Evolutionary conservation across 129 eudicot genomes (phyloP).

Genomic region (Arctium minus): DNA sequence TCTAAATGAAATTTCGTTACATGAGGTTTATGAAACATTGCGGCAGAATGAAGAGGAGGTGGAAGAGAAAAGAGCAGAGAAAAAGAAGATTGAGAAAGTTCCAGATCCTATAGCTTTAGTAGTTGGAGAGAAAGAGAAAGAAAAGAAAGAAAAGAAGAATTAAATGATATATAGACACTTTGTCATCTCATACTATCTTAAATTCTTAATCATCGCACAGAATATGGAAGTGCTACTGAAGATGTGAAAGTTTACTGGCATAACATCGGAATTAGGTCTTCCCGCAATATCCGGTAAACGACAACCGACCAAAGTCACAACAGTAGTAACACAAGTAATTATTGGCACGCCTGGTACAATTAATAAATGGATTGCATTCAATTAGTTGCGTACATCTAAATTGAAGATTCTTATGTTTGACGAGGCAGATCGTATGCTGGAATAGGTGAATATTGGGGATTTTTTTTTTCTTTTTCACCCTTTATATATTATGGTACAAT

Average conservation of each 20-base stretch:
- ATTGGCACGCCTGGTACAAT: conserved; percentile 78
- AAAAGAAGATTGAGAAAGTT: no score
- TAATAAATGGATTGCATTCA: conserved; percentile 40
- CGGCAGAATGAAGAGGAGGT: no score
- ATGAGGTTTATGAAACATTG: no score
- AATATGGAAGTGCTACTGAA: conserved; percentile 65
- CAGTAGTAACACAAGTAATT: conserved; percentile 54
- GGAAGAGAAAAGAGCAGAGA: no score
- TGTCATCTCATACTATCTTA: not conserved
- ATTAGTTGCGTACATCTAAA: conserved; percentile 36
- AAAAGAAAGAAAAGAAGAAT: no score
- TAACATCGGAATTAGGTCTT: conserved; percentile 46
- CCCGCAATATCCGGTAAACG: conserved; percentile 40
- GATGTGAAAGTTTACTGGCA: conserved; percentile 67
- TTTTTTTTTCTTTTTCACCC: no score
- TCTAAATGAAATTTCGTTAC: no score
- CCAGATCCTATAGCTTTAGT: no score
- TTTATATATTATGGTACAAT: no score
- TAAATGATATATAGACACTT: no score
- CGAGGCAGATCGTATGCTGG: conserved; percentile 78
- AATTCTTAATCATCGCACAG: conserved; percentile 19
- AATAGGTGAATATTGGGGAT: conserved; percentile 33
- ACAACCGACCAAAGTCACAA: conserved; percentile 28
- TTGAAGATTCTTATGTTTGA: conserved; percentile 82
- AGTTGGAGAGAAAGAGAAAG: no score